Evolutionary conservation across 2,329 filamentous ascomycete species (phyloP).

Genomic region (Fusarium mexicanum): DNA sequence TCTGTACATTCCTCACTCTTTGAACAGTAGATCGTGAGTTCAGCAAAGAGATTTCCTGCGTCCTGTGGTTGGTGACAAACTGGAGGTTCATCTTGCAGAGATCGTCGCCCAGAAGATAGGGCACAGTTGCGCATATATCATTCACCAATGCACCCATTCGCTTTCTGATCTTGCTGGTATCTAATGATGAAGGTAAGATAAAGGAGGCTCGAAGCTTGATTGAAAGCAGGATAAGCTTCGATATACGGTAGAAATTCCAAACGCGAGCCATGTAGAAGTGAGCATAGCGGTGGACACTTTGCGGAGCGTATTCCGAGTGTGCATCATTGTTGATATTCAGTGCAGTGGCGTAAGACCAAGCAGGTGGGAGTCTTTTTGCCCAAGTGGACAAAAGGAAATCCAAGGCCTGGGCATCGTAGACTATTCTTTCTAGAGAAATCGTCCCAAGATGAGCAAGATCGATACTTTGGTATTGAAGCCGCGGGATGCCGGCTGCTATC

Average conservation of each 20-base stretch:
- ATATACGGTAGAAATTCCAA: background rate
- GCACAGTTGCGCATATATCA: background rate
- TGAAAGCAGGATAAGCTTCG: background rate
- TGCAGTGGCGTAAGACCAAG: background rate
- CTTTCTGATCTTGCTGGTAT: background rate
- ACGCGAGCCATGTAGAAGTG: background rate
- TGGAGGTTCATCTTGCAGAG: background rate
- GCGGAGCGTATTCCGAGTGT: background rate
- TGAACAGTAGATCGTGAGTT: background rate
- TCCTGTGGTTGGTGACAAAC: background rate
- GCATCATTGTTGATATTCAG: background rate
- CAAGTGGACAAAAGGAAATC: background rate
- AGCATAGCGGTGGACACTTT: background rate
- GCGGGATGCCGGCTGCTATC: background rate
- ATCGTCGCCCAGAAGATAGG: background rate
- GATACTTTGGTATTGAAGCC: background rate
- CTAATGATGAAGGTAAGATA: background rate
- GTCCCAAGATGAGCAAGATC: background rate
- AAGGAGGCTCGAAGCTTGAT: background rate
- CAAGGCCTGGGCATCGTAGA: background rate
- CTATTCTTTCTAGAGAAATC: background rate
- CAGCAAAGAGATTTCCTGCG: background rate
- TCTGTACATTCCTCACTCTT: background rate
- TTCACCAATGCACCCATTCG: background rate
- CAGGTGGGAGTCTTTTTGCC: background rate